Percentiles rank a stretch among this genome's conserved stretches.
These are phyloP conservation scores for Yamadazyma oceani DNA, from an alignment of 1,139 yeast genomes.

Conservation along the genomic window DNA sequence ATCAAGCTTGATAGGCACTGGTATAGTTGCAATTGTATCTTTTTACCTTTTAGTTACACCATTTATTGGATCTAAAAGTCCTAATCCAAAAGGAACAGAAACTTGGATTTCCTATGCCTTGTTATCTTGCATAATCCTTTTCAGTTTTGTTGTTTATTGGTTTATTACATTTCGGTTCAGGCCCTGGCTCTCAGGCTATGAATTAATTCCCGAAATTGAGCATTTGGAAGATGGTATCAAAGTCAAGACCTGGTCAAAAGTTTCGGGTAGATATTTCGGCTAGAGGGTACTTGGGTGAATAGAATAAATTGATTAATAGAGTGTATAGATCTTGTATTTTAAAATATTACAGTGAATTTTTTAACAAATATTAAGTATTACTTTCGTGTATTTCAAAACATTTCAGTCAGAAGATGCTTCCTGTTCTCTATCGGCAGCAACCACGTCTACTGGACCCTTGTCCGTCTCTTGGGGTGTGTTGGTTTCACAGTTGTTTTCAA, in stretches of 20 bases:
- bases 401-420: too few species aligned
- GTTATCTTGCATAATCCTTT: conserved; percentile 35
- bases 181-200: conserved; percentile 47
- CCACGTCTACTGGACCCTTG: too few species aligned
- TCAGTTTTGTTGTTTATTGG: conserved; percentile 49
- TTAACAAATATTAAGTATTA: too few species aligned
- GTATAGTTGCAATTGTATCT: conserved; percentile 39
- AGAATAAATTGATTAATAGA: conserved; percentile 1
- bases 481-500: too few species aligned
- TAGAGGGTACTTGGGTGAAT: too few species aligned
- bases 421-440: too few species aligned
- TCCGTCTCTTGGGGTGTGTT: too few species aligned
- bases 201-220: conserved; percentile 36
- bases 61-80: conserved; percentile 37
- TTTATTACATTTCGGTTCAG: conserved; percentile 40
- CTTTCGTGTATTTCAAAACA: too few species aligned
- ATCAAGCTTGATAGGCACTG: conserved; percentile 47
- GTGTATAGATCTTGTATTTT: too few species aligned
- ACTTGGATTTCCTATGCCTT: conserved; percentile 55
- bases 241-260: conserved; percentile 49
- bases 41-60: conserved; percentile 48
- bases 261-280: conserved; percentile 6
- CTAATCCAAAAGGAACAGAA: conserved; percentile 44
- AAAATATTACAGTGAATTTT: too few species aligned
- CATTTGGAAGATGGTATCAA: conserved; percentile 54